Conservation (phyloP, 2,329 filamentous ascomycete species). For the Claviceps monticola region DNA sequence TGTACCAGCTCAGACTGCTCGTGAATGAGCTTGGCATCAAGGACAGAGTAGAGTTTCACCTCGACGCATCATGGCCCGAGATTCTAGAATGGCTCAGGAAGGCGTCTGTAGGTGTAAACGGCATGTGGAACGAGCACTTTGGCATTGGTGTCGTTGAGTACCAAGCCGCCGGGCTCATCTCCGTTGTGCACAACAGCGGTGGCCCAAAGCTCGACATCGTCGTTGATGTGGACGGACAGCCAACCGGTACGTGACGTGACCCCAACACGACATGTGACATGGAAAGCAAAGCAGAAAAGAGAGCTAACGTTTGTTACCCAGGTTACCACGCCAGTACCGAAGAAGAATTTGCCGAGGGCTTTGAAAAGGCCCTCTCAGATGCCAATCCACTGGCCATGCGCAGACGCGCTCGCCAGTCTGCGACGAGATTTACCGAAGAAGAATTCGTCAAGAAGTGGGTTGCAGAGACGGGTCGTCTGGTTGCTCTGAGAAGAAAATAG, state of each 20-base stretch:
- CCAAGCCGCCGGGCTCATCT: constrained; percentile 84
- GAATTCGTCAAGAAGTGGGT: constrained; percentile 75
- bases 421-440: constrained; percentile 74
- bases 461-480: constrained; percentile 56
- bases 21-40: constrained; percentile 78
- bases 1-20: constrained; percentile 77
- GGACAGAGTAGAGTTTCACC: constrained; percentile 72
- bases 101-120: constrained; percentile 80
- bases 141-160: constrained; percentile 98
- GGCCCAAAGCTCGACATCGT: constrained; percentile 93
- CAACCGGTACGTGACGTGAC: constrained; percentile 46
- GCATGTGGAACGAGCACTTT: constrained; percentile 99
- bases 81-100: constrained; percentile 67
- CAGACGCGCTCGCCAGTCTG: constrained; percentile 59
- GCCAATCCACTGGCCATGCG: constrained; percentile 64
- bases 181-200: constrained; percentile 85
- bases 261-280: not conserved
- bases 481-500: constrained; percentile 28
- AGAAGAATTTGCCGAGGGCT: constrained; percentile 68
- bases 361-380: constrained; percentile 60
- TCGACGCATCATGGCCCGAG: constrained; percentile 79
- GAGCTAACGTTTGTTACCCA: constrained; percentile 13
- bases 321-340: constrained; percentile 77
- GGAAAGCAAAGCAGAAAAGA: not conserved
- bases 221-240: constrained; percentile 59